A percentile compares a stretch with the other conserved stretches of the same genome.
Conservation (phyloP, 129 eudicot species). For the Helichrysum umbraculigerum region DNA sequence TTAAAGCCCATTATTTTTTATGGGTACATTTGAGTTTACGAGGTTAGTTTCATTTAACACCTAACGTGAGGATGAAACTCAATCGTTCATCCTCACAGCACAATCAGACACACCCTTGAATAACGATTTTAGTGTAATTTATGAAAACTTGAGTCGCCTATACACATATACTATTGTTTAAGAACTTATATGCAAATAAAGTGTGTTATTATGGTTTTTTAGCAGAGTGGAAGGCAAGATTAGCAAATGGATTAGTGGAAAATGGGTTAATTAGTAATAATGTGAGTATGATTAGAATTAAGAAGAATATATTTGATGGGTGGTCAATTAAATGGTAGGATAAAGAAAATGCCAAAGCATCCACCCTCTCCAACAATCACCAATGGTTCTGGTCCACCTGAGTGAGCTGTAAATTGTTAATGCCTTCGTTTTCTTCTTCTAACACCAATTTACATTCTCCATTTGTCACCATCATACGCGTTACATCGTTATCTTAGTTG, state of each 20-base stretch:
- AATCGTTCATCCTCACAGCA: no score
- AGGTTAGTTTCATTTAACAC: no score
- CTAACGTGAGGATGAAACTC: no score
- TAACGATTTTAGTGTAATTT: no score
- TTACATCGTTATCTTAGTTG: slow-evolving; percentile 16
- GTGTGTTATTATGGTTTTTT: not conserved
- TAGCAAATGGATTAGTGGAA: not conserved
- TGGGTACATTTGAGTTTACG: no score
- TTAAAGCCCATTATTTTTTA: no score
- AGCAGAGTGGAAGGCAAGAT: slow-evolving; percentile 12
- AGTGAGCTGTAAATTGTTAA: slow-evolving; percentile 41
- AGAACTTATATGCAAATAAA: not conserved
- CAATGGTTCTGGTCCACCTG: slow-evolving; percentile 27
- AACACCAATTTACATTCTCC: slow-evolving; percentile 26
- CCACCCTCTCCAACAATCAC: slow-evolving; percentile 5
- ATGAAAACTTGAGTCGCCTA: no score
- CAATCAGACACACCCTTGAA: no score
- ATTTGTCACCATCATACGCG: slow-evolving; percentile 33
- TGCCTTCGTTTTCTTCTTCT: slow-evolving; percentile 22
- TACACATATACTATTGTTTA: no score
- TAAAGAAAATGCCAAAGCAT: slow-evolving; percentile 34
- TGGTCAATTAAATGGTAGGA: slow-evolving; percentile 35
- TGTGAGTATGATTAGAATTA: not conserved
- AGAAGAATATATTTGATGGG: slow-evolving; percentile 21
- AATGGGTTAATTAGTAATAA: not conserved